A percentile compares a stretch with the other conserved stretches of the same genome.
Evolutionary conservation across 2,329 filamentous ascomycete genomes (phyloP).

Genomic region (Ambrosiella cleistominuta): DNA sequence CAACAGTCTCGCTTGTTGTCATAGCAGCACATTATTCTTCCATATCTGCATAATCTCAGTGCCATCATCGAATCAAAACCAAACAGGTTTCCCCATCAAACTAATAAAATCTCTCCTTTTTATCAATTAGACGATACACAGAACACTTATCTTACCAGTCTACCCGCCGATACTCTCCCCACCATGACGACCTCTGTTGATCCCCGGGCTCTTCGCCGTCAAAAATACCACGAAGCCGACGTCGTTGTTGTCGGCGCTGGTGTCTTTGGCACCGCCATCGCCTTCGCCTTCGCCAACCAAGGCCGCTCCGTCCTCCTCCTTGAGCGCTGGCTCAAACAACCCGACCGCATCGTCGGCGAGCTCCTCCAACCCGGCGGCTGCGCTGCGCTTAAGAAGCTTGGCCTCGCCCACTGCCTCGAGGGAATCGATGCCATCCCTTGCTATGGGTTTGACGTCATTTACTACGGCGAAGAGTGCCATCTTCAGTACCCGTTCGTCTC

Average conservation of each 20-base stretch:
- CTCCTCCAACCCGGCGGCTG: slow-evolving; percentile 86
- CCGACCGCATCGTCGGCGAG: slow-evolving; percentile 90
- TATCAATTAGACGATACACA: too few species aligned
- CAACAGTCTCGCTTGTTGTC: too few species aligned
- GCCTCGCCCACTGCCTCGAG: slow-evolving; percentile 66
- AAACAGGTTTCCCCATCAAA: too few species aligned
- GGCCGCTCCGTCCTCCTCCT: slow-evolving; percentile 80
- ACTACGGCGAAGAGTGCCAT: slow-evolving; percentile 51
- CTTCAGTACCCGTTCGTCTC: slow-evolving; percentile 63
- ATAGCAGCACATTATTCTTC: too few species aligned
- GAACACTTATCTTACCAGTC: too few species aligned
- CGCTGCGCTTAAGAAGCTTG: slow-evolving; percentile 60
- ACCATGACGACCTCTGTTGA: not conserved
- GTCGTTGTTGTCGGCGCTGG: slow-evolving; percentile 86
- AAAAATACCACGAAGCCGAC: slow-evolving; percentile 48
- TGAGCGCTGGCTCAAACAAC: slow-evolving; percentile 77
- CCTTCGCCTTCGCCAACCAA: slow-evolving; percentile 70
- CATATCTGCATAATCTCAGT: not conserved
- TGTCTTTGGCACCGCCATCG: slow-evolving; percentile 72
- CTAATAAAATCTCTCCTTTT: too few species aligned
- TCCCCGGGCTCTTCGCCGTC: slow-evolving; percentile 1
- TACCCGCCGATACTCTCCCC: not conserved
- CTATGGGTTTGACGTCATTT: slow-evolving; percentile 75
- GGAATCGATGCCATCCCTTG: slow-evolving; percentile 73
- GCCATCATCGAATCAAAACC: not conserved